Conservation (phyloP, 495 filamentous ascomycete species). For the Xylaria cubensis region DNA sequence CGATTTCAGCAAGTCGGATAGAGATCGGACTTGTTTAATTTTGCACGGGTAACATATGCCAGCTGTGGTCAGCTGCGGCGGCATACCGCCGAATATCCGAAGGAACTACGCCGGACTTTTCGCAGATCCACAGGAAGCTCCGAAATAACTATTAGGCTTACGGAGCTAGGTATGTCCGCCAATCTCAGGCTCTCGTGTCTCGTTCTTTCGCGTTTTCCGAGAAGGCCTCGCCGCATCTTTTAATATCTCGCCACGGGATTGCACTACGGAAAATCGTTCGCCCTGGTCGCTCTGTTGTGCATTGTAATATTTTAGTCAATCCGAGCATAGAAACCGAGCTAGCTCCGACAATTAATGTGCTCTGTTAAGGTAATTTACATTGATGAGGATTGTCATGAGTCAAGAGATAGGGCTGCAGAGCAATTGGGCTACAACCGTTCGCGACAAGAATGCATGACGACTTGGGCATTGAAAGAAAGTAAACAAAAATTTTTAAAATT, state of each 20-base stretch:
- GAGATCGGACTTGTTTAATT: neutral
- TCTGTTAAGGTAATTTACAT: neutral
- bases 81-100: neutral
- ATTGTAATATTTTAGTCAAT: neutral
- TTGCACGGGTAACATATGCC: neutral
- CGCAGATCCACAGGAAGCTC: neutral
- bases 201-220: conserved; percentile 5
- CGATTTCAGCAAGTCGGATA: neutral
- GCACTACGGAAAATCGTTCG: neutral
- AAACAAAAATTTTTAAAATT: neutral
- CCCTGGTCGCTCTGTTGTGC: neutral
- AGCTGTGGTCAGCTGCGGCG: neutral
- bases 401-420: neutral
- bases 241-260: neutral
- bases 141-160: neutral
- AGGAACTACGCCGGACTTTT: neutral
- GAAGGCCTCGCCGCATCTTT: neutral
- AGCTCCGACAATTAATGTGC: neutral
- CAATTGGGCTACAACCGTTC: neutral
- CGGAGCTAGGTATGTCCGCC: conserved; percentile 11
- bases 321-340: neutral
- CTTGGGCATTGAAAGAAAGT: neutral
- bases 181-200: neutral
- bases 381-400: neutral
- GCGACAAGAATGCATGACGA: neutral